Base-by-base conservation (phyloP, 2,329 filamentous ascomycete species). In the Aspergillus piperis region DNA sequence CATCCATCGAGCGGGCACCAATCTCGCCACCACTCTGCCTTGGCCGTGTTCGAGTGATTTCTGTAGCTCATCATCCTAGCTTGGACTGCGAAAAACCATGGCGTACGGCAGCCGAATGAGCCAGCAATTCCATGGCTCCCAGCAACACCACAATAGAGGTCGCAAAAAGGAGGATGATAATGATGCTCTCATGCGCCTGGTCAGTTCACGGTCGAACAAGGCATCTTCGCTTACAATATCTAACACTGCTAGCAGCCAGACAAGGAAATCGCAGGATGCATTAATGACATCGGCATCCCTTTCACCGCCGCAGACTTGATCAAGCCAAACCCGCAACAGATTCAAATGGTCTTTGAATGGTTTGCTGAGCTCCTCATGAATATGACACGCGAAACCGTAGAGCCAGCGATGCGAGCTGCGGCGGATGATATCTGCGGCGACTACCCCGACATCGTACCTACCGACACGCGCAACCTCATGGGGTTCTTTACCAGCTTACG, bases 341-440 rank as follows among this genome's bases (percentile, higher is more conserved):
- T 98, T 57, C 95, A 99, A 78, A 92, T 95, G 82, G 92, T 99
- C 55, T 96, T 98, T 73, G 95, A 99, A 83, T 96, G 92, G 90
- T 95, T 99, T 69, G 93, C 92, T 61, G 93, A 97, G 73, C 83
- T 97, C 17, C 85, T 98, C 27, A 91, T 97, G 81, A 97, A 96
- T 79, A 89, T 91, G 57, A 97, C 93, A 38, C 90, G 92, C 69
- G 92, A 96, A 67, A 92, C 92, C 5, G 90, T 99, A 63, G 92
- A 96, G 73, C 95, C 95, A 8, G 92, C 93, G 7, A 96, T 99
- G 92, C 89, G 89, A 71, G 92, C 93, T 13, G 94, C 94, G 0
- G 90, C 91, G 17, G 91, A 96, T 67, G 91, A 97, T 68, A 80
- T 96, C 57, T 94, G 88, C 72, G 91, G 90, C 64, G 90, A 94